Evolutionary conservation across 2,329 filamentous ascomycete species (phyloP).

Genomic region (Sclerotinia subarctica): DNA sequence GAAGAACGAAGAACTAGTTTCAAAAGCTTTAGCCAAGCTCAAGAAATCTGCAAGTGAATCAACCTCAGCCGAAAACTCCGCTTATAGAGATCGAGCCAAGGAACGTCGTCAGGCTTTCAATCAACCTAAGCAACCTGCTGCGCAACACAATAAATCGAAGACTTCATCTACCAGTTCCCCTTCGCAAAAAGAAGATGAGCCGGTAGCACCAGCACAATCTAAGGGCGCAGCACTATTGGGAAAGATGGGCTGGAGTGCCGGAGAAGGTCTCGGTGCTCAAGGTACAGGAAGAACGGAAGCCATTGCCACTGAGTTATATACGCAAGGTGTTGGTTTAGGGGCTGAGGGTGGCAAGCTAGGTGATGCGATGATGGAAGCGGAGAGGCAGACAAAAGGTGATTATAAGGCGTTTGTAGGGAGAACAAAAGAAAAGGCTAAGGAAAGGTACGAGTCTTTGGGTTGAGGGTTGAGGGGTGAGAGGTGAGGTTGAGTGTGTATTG

Average conservation of each 20-base stretch:
- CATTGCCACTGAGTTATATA: slow-evolving; percentile 62
- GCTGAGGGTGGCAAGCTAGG: slow-evolving; percentile 67
- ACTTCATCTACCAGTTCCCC: slow-evolving; percentile 26
- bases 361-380: slow-evolving; percentile 62
- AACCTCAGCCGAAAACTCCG: slow-evolving; percentile 26
- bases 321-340: slow-evolving; percentile 66
- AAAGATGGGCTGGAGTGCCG: slow-evolving; percentile 70
- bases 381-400: slow-evolving; percentile 56
- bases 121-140: slow-evolving; percentile 54
- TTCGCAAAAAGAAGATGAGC: slow-evolving; percentile 40
- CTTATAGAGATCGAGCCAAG: slow-evolving; percentile 58
- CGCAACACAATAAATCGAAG: slow-evolving; percentile 40
- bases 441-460: slow-evolving; percentile 59
- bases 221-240: slow-evolving; percentile 66
- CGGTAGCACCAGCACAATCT: slow-evolving; percentile 44
- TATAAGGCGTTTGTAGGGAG: slow-evolving; percentile 62
- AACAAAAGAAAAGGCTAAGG: slow-evolving; percentile 63
- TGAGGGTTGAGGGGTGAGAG: slow-evolving; percentile 26
- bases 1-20: slow-evolving; percentile 47
- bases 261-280: slow-evolving; percentile 61
- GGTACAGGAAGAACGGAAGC: slow-evolving; percentile 62
- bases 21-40: slow-evolving; percentile 41
- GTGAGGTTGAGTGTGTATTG: not conserved
- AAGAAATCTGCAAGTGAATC: slow-evolving; percentile 33
- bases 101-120: slow-evolving; percentile 62